Conservation (phyloP, 768 basidiomycete genomes). For the Cystobasidium onofrii region DNA sequence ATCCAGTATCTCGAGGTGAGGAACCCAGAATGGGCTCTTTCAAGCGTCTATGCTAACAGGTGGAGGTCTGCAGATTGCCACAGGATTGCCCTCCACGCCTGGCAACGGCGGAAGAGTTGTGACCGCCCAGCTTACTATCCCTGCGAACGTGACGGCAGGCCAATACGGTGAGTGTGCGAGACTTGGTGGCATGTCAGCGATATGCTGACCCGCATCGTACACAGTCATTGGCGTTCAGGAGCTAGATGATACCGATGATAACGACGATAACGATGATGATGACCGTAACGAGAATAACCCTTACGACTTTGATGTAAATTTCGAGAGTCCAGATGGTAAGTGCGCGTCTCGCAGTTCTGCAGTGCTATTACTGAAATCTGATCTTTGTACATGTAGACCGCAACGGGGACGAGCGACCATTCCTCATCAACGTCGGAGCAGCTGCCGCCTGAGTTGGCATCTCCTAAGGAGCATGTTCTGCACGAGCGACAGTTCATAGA, state of each 20-base stretch:
- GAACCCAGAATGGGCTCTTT: neutral
- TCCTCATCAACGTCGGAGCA: neutral
- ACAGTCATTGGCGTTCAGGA: conserved; percentile 7
- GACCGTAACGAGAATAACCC: neutral
- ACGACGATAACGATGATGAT: conserved; percentile 11
- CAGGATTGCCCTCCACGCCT: neutral
- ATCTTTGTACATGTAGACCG: no score
- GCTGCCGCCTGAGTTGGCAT: no score
- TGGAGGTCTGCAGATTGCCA: neutral
- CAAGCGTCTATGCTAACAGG: neutral
- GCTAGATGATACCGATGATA: neutral
- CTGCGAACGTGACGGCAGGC: neutral
- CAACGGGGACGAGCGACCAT: neutral
- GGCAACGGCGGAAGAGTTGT: neutral
- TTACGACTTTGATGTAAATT: conserved; percentile 1
- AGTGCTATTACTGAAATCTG: no score
- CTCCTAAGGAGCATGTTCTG: neutral
- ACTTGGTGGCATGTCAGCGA: neutral
- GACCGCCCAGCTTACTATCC: conserved; percentile 1
- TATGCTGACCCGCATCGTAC: neutral
- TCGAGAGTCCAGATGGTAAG: neutral
- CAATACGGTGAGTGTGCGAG: neutral
- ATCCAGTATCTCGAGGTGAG: neutral
- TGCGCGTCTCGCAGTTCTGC: no score
- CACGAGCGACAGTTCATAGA: no score